A percentile compares a stretch with the other conserved stretches of the same genome.
phyloP scores from a whole-genome alignment of 2,329 filamentous ascomycete genomes.

The Thermomyces lanuginosus region DNA sequence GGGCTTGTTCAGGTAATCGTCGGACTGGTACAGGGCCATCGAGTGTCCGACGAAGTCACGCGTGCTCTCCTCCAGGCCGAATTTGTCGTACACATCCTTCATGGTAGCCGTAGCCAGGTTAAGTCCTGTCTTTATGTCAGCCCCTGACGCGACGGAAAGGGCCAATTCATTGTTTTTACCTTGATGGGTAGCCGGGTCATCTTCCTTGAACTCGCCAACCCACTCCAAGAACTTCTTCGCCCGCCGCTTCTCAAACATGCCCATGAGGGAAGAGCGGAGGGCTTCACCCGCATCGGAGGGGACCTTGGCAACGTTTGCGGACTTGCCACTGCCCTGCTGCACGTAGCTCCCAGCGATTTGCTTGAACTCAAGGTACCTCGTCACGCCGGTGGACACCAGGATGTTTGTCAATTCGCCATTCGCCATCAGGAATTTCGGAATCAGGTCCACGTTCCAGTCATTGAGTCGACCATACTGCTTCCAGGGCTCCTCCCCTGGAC shows the following conservation, averaged over 20 bases:
- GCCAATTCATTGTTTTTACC: constrained; percentile 40
- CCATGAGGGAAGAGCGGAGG: constrained; percentile 84
- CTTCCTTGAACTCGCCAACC: constrained; percentile 70
- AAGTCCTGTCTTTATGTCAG: constrained; percentile 42
- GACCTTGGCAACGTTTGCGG: constrained; percentile 90
- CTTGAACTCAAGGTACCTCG: constrained; percentile 78
- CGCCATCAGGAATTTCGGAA: constrained; percentile 97
- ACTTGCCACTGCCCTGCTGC: constrained; percentile 66
- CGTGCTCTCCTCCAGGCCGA: constrained; percentile 73
- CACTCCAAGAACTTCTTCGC: constrained; percentile 96
- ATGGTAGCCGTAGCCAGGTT: constrained; percentile 67
- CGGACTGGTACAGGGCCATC: constrained; percentile 89
- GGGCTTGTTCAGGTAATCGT: constrained; percentile 61
- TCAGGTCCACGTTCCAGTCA: constrained; percentile 98
- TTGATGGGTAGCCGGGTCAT: constrained; percentile 75
- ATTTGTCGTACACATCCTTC: constrained; percentile 99
- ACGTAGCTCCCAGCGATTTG: constrained; percentile 93
- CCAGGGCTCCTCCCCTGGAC: constrained; percentile 74
- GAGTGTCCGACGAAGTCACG: constrained; percentile 95
- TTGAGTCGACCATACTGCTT: constrained; percentile 92
- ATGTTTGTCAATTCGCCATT: constrained; percentile 98
- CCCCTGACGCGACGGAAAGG: no score
- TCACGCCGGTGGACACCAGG: constrained; percentile 86
- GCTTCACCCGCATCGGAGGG: constrained; percentile 85
- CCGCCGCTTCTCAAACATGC: constrained; percentile 90